Base-by-base conservation (phyloP, 208 protist species). In the Leishmania tarentolae region DNA sequence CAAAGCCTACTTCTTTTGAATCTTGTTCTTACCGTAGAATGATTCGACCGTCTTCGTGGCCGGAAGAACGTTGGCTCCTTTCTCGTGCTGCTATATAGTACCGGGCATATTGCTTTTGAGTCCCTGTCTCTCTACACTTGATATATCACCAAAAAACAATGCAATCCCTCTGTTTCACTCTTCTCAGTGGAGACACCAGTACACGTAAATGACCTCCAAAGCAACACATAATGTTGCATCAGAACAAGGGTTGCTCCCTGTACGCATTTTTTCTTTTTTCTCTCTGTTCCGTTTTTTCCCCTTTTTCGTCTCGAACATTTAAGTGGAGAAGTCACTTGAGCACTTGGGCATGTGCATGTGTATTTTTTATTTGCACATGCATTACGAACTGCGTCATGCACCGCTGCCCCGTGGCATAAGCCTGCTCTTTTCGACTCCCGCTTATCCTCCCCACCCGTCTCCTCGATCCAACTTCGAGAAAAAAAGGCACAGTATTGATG, bases 371-470 rank as follows among this genome's bases (percentile, higher is more conserved):
- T 76, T 42, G 17, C 47, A 24, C 21, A 21, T 76, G 11, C 61
- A 8, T 19, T 35, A 56, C 0, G 46, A 5, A 40, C 50, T 76
- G 71, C 40, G 9, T 42, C 9, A 50, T 40, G 4, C 19, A 46
- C 71, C 28, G 31, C 7, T 28, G 42, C 50, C 71, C 71, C 46
- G 9, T 8, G 71, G 71, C 50, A 19, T 76, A 76, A 76, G 71
- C 71, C 71, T 76, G 31, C 71, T 76, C 71, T 52, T 53, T 47
- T 73, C 11, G 40, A 73, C 42, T 73, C 68, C 37, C 68, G 28
- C 31, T 73, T 24, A 5, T 2, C 24, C 40, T 47, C 40, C 63
- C 28, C 8, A 35, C 44, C 24, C 3, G 42, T 50, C 44, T 73
- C 40, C 35, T 73, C 68, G 28, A 37, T 73, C 31, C 44, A 17